Conservation (phyloP, 1,139 yeast species). For the Entelexis paramagnoliae region DNA sequence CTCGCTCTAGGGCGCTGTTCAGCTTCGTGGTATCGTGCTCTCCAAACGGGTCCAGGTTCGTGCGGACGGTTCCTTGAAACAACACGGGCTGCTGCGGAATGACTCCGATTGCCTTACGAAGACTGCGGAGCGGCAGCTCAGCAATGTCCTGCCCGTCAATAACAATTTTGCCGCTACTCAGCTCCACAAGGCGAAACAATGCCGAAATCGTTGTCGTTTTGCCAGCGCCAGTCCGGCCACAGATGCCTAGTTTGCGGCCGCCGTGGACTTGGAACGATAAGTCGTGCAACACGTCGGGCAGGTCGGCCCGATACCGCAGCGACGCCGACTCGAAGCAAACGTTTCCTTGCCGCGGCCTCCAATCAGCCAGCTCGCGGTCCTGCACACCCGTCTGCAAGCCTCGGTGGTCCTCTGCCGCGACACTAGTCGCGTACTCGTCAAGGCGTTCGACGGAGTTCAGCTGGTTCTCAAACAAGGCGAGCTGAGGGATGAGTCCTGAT, state of each 20-base stretch:
- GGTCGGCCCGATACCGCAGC: slow-evolving; percentile 50
- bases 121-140: slow-evolving; percentile 43
- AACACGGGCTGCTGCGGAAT: slow-evolving; percentile 69
- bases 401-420: too few species aligned
- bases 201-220: slow-evolving; percentile 63
- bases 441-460: too few species aligned
- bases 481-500: too few species aligned
- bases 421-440: too few species aligned
- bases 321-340: too few species aligned
- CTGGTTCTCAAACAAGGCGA: too few species aligned
- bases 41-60: slow-evolving; percentile 55
- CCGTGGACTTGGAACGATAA: slow-evolving; percentile 44
- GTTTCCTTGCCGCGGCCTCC: slow-evolving; percentile 45
- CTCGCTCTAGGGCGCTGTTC: slow-evolving; percentile 62
- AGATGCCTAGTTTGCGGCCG: slow-evolving; percentile 63
- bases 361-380: slow-evolving; percentile 38
- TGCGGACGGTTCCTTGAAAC: slow-evolving; percentile 53
- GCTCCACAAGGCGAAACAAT: slow-evolving; percentile 58
- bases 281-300: slow-evolving; percentile 45
- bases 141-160: slow-evolving; percentile 51
- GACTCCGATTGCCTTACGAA: slow-evolving; percentile 50
- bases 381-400: too few species aligned
- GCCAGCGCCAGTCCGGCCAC: slow-evolving; percentile 81
- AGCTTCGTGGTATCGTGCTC: slow-evolving; percentile 41
- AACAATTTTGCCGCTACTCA: slow-evolving; percentile 42